Evolutionary conservation across 73 alveolate species (phyloP).

Genomic region (Durusdinium trenchii): DNA sequence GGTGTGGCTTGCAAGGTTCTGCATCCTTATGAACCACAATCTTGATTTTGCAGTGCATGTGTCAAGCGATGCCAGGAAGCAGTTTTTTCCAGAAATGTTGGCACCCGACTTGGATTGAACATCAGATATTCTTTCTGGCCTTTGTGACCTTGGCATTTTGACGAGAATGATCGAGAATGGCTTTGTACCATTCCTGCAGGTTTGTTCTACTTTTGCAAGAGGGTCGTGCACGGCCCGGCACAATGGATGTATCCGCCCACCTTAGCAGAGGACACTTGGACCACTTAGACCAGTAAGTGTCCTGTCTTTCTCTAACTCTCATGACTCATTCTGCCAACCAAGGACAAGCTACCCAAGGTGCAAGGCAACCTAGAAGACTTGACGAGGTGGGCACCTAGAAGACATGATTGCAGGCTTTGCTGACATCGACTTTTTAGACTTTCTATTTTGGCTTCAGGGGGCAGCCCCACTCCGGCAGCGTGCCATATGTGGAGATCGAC

Average conservation of each 20-base stretch:
- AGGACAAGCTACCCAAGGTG: neutral
- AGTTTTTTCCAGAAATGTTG: slow-evolving; percentile 69
- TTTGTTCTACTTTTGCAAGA: slow-evolving; percentile 27
- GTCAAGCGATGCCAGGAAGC: slow-evolving; percentile 13
- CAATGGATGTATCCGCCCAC: slow-evolving; percentile 51
- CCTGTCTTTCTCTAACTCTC: no score
- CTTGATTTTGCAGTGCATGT: no score
- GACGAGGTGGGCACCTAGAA: neutral
- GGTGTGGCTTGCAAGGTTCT: no score
- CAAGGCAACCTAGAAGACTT: neutral
- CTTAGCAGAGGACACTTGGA: neutral
- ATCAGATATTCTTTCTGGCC: neutral
- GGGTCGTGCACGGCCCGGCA: neutral
- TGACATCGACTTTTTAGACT: neutral
- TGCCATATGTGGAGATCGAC: slow-evolving; percentile 65
- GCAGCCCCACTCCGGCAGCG: slow-evolving; percentile 32
- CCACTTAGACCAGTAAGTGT: no score
- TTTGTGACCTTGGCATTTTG: neutral
- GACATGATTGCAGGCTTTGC: neutral
- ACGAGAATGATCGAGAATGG: neutral
- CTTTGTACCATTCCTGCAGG: neutral
- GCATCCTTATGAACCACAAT: no score
- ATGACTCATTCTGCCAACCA: neutral
- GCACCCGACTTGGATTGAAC: neutral
- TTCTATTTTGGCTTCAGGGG: neutral